These are phyloP conservation scores for Aspergillus sp. DNA, from an alignment of 2,329 filamentous ascomycete species.

Conservation along the genomic window DNA sequence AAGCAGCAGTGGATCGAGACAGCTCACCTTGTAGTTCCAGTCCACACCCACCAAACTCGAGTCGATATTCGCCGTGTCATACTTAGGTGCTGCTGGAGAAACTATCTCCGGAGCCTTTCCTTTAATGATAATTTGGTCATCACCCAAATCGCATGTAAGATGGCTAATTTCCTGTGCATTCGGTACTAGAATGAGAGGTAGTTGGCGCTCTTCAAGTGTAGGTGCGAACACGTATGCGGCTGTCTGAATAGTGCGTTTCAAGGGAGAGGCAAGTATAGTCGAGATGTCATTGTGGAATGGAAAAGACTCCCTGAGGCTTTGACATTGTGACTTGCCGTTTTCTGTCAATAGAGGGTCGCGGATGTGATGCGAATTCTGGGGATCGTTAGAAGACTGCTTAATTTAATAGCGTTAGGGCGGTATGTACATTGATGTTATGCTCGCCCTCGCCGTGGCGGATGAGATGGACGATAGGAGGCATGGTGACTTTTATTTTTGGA, in stretches of 20 bases:
- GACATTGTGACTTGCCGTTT: conserved; percentile 4
- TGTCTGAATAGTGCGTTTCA: conserved; percentile 9
- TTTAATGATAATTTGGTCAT: background rate
- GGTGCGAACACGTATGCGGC: conserved; percentile 6
- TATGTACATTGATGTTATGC: conserved; percentile 8
- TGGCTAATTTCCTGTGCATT: conserved; percentile 9
- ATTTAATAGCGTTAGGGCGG: no score
- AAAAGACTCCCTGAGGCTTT: conserved; percentile 1
- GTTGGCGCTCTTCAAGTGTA: conserved; percentile 3
- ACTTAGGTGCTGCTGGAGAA: background rate
- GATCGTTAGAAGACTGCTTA: background rate
- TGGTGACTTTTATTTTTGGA: conserved; percentile 8
- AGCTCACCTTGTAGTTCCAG: conserved; percentile 9
- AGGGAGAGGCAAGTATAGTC: conserved; percentile 6
- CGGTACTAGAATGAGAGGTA: conserved; percentile 5
- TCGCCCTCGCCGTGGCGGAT: conserved; percentile 10
- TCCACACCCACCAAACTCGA: conserved; percentile 1
- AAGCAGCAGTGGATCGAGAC: background rate
- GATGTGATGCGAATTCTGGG: conserved; percentile 5
- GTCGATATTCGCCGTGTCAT: background rate
- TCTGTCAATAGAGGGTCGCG: conserved; percentile 5
- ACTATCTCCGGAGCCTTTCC: conserved; percentile 2
- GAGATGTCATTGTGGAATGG: conserved; percentile 1
- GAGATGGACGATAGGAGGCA: conserved; percentile 8
- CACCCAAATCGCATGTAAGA: conserved; percentile 3